Conservation (phyloP, 176 grass and related monocot genomes). For the Lolium perenne region DNA sequence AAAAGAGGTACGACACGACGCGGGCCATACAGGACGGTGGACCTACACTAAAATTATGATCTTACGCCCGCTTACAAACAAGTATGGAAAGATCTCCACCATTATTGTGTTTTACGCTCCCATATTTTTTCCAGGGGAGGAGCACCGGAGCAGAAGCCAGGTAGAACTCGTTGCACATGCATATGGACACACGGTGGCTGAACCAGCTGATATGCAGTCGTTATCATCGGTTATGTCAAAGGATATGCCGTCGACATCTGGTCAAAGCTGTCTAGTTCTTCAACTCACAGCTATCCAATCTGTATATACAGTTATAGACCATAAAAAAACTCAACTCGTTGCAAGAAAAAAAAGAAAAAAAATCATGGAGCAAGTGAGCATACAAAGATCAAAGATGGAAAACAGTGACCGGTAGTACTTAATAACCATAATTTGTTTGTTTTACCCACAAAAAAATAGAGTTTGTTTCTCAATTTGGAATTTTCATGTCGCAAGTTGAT, state of each 20-base stretch:
- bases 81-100: too few species aligned
- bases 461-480: background rate
- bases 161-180: background rate
- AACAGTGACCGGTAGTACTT: too few species aligned
- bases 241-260: background rate
- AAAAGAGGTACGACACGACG: too few species aligned
- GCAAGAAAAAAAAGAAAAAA: too few species aligned
- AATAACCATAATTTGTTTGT: too few species aligned
- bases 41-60: too few species aligned
- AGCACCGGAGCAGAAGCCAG: background rate
- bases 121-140: too few species aligned
- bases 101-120: too few species aligned
- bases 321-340: background rate
- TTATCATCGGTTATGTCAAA: background rate
- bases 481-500: background rate
- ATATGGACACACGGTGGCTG: background rate
- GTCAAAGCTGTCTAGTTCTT: background rate
- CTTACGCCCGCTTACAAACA: too few species aligned
- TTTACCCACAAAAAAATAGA: background rate
- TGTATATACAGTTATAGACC: background rate
- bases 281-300: background rate
- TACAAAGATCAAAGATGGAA: too few species aligned
- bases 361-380: too few species aligned
- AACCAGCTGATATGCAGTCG: background rate
- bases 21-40: too few species aligned